A percentile compares a stretch with the other conserved stretches of the same genome.
Conservation (phyloP, 139 green algal genomes). For the Chlorella sp. region DNA sequence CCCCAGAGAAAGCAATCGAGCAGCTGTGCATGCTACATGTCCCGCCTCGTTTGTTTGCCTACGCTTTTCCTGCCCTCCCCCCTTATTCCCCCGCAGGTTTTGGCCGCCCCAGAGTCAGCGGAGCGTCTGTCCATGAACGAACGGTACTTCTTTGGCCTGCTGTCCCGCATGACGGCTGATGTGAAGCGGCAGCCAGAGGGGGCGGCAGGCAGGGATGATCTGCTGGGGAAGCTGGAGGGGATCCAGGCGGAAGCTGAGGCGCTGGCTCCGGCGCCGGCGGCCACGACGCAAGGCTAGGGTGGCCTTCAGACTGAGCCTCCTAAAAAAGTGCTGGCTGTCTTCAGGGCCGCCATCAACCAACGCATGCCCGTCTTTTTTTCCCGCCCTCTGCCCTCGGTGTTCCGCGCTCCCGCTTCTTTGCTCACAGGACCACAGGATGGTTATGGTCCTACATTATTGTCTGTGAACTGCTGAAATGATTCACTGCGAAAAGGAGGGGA, state of each 20-base stretch:
- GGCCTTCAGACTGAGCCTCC: too few species aligned
- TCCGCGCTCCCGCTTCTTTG: too few species aligned
- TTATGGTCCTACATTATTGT: too few species aligned
- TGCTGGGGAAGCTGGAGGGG: slow-evolving; percentile 9
- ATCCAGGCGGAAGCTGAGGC: neutral
- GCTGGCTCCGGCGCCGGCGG: neutral
- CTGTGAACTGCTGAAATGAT: too few species aligned
- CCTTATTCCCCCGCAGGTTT: neutral
- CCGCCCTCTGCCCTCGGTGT: too few species aligned
- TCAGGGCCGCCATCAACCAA: too few species aligned
- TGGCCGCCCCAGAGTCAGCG: neutral
- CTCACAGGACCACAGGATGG: too few species aligned
- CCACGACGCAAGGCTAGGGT: neutral
- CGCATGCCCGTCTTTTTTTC: too few species aligned
- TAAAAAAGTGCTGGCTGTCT: too few species aligned
- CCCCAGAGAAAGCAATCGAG: neutral
- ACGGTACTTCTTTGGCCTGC: slow-evolving; percentile 66
- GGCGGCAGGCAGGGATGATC: neutral
- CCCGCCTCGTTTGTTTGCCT: neutral
- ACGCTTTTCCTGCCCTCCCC: neutral
- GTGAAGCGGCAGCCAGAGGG: neutral
- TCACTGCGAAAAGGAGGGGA: too few species aligned
- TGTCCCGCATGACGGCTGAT: slow-evolving; percentile 45
- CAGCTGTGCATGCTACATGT: slow-evolving; percentile 22
- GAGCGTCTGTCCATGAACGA: slow-evolving; percentile 50